Evolutionary conservation across 2,329 filamentous ascomycete genomes (phyloP), one percentile per base, ranked within the genome.

Genomic region (Elsinoe ampelina): DNA sequence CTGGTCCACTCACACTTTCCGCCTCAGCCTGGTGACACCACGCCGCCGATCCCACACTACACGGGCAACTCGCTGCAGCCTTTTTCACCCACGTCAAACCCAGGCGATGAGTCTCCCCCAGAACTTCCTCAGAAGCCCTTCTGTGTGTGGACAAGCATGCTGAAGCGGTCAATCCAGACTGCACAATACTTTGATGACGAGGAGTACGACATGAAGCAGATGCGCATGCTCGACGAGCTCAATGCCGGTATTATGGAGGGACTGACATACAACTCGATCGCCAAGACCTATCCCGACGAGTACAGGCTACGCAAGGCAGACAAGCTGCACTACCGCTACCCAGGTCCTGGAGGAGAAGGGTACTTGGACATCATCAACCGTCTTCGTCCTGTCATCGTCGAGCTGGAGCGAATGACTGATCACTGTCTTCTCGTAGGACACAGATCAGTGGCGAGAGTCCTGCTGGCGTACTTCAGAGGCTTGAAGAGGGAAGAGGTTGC

Each of bases 81-180:
- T 43, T 15, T 38, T 12, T 48, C 17, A 50, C 59, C 54, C 2
- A 45, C 22, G 10, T 45, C 54, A 3, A 45, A 56, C 32, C 41
- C 54, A 8, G 39, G 17, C 11, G 54, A 56, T 8, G 52, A 7
- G 17, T 45, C 45, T 17, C 50, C 32, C 11, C 52, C 10, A 45
- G 71, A 73, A 26, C 35, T 52, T 10, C 57, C 55, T 26, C 62
- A 62, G 63, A 79, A 51, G 84, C 50, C 58, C n/a, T 61, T 96
- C 68, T 98, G 93, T 70, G 89, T 98, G 13, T 98, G 93, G 93
- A 96, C 92, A 0, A 95, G 89, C 2, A 97, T 97, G 92, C 81
- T 98, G 61, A 86, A 87, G 68, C 87, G 93, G 61, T 90, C 88
- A 59, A 85, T 93, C 52, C 84, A 95, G 67, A 95, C 91, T 0